Conservation (phyloP, 805 yeast species). For the Metschnikowia orientalis region DNA sequence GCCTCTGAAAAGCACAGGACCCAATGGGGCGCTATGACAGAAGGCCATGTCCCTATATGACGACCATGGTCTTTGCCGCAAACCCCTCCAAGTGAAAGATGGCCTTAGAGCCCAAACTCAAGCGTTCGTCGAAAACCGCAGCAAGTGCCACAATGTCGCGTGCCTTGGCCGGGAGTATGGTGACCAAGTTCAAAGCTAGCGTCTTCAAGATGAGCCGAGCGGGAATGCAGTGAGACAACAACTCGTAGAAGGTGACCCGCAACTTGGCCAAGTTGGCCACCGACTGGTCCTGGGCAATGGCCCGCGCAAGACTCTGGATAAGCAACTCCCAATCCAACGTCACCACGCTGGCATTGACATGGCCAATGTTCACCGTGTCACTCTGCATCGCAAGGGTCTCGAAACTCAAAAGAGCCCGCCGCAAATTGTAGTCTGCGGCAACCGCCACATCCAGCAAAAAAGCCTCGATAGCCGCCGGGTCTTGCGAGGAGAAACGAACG, state of each 20-base stretch:
- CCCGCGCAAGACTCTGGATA: conserved; percentile 57
- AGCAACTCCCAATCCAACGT: conserved; percentile 90
- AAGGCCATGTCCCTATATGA: conserved; percentile 2
- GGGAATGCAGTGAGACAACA: conserved; percentile 91
- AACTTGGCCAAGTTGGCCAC: conserved; percentile 59
- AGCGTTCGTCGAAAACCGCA: conserved; percentile 75
- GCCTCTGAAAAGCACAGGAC: no score
- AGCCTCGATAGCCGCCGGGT: conserved; percentile 26
- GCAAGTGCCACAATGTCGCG: conserved; percentile 53
- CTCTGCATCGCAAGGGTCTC: conserved; percentile 78
- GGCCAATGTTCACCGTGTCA: conserved; percentile 41
- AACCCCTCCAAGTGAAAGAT: conserved; percentile 95
- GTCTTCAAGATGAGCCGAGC: conserved; percentile 72
- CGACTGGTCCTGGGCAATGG: conserved; percentile 56
- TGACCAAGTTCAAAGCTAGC: conserved; percentile 42
- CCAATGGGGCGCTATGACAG: neutral
- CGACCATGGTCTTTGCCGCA: conserved; percentile 82
- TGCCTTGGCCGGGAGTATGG: conserved; percentile 29
- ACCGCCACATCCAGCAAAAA: conserved; percentile 51
- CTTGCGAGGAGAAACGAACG: conserved; percentile 37
- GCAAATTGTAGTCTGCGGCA: conserved; percentile 62
- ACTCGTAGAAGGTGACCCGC: conserved; percentile 71
- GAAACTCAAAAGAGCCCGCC: conserved; percentile 71
- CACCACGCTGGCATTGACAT: conserved; percentile 38
- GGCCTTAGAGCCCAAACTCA: conserved; percentile 80